Evolutionary conservation across 1,284 basidiomycete species (phyloP).

Genomic region (Apiotrichum siamense): DNA sequence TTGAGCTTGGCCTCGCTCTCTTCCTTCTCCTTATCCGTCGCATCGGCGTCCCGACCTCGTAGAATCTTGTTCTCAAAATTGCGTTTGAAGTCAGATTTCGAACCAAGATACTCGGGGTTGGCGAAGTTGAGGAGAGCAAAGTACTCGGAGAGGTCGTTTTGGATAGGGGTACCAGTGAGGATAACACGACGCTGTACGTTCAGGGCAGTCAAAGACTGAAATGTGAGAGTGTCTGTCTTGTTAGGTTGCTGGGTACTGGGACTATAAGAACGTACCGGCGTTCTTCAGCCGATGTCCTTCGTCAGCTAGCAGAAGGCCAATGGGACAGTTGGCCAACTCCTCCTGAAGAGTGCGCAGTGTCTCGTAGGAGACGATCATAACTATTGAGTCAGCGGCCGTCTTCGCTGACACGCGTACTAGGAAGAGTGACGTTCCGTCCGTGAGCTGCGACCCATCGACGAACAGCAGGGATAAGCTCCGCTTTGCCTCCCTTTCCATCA

Average conservation of each 20-base stretch:
- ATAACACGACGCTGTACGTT: constrained; percentile 93
- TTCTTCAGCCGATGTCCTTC: constrained; percentile 98
- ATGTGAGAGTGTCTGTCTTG: constrained; percentile 72
- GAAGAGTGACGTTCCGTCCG: constrained; percentile 80
- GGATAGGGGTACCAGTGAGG: constrained; percentile 89
- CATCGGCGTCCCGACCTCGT: constrained; percentile 85
- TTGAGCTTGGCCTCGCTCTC: constrained; percentile 86
- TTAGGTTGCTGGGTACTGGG: background rate
- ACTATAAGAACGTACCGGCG: constrained; percentile 57
- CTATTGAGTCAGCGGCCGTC: constrained; percentile 48
- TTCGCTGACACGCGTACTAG: constrained; percentile 54
- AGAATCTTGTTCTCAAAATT: constrained; percentile 94
- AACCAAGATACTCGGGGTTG: constrained; percentile 90
- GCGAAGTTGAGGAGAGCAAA: constrained; percentile 95
- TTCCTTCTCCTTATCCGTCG: constrained; percentile 73
- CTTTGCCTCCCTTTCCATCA: constrained; percentile 83
- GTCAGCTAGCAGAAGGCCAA: constrained; percentile 89
- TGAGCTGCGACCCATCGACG: constrained; percentile 77
- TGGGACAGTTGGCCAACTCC: constrained; percentile 69
- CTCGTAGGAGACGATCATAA: constrained; percentile 99
- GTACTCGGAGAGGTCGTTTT: constrained; percentile 96
- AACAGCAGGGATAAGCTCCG: constrained; percentile 69
- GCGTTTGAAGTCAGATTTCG: constrained; percentile 88
- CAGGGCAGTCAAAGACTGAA: constrained; percentile 74
- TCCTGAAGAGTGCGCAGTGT: constrained; percentile 77